Evolutionary conservation across 176 grass and related monocot species (phyloP).

Genomic region (Phyllostachys edulis): DNA sequence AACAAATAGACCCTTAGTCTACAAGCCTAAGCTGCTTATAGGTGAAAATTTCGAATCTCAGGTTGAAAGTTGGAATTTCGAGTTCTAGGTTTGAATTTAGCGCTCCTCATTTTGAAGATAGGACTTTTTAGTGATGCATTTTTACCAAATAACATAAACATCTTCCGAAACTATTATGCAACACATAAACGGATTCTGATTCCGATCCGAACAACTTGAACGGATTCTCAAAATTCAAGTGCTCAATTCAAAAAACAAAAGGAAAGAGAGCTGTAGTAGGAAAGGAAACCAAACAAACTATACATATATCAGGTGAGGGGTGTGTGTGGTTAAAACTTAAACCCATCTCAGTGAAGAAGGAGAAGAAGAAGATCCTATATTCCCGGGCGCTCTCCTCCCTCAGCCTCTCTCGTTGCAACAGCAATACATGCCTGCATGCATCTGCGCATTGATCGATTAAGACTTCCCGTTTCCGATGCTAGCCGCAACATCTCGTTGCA

Average conservation of each 20-base stretch:
- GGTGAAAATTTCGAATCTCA: too few species aligned
- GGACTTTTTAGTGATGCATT: too few species aligned
- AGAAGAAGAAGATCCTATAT: slow-evolving; percentile 11
- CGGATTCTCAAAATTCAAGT: neutral
- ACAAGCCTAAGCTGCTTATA: too few species aligned
- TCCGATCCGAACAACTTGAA: neutral
- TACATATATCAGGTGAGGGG: too few species aligned
- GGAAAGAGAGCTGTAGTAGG: neutral
- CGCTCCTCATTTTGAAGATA: too few species aligned
- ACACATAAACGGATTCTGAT: neutral
- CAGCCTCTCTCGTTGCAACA: neutral
- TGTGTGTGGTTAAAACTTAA: too few species aligned
- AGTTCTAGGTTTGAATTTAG: too few species aligned
- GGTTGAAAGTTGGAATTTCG: too few species aligned
- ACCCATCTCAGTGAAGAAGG: neutral
- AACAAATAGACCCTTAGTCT: too few species aligned
- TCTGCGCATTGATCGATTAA: neutral
- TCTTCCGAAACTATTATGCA: too few species aligned
- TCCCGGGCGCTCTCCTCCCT: neutral
- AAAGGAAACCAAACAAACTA: too few species aligned
- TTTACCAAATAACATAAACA: too few species aligned
- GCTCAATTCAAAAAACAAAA: neutral
- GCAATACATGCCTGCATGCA: neutral
- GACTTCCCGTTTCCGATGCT: neutral
- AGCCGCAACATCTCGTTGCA: neutral